Evolutionary conservation across 1,284 basidiomycete species (phyloP), one percentile per base, ranked within the genome.

Genomic region (Afroboletus lepidellus): DNA sequence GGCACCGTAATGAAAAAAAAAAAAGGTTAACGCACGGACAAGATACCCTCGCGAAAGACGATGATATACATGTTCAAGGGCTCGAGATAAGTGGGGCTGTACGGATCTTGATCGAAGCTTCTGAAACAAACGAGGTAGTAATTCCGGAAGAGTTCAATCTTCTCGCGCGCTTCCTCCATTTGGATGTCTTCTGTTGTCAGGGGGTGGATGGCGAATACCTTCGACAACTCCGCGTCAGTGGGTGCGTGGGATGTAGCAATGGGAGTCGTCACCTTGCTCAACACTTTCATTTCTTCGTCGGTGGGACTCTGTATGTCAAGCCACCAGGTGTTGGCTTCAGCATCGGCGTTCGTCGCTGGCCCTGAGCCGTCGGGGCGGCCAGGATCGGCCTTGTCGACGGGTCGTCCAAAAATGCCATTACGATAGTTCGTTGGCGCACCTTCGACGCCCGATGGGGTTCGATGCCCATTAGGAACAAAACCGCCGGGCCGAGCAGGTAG

Each of bases 61-160:
- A 99, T 92, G 66, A 99, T 97, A 74, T 99, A 99, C 94, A 98
- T 98, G 76, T 99, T 99, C 56, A 99, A 77, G 27, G 97, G 97
- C 71, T 99, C 96, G 47, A 99, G 84, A 70, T 99, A 92, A 0
- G 94, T 99, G 9, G 96, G 94, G 63, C 91, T 94, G 75, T 98
- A 98, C 15, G 87, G 92, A 71, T 99, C 96, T 76, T 99, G 97
- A 73, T 99, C 97, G 75, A 99, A 99, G 56, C 93, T 92, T 56
- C 97, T 89, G 80, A 99, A 99, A 83, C 96, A 99, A 58, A 99
- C 97, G 46, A 99, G 85, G 70, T 98, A 99, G 71, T 99, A 99
- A 70, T 97, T 98, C 52, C 95, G 81, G 81, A 99, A 99, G 18
- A 99, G 82, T 71, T 99, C 97, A 62, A 99, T 99, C 79, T 99